A percentile compares a stretch with the other conserved stretches of the same genome.
These are phyloP conservation scores for Stagonosporopsis tanaceti DNA, from an alignment of 2,329 filamentous ascomycete genomes.

Conservation along the genomic window DNA sequence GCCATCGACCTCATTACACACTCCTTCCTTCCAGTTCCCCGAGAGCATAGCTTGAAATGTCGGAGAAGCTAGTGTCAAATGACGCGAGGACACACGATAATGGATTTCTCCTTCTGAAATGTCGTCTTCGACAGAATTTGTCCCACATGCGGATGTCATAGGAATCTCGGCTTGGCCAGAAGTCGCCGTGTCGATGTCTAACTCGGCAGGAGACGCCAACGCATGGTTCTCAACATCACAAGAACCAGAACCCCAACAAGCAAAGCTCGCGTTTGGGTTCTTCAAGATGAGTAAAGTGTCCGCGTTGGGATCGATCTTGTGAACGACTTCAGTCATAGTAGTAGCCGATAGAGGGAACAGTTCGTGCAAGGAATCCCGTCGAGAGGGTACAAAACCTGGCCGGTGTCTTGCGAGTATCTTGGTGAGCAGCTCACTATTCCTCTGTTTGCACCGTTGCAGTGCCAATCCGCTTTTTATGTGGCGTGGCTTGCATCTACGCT, in stretches of 20 bases:
- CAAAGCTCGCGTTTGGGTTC: background rate
- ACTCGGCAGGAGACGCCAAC: too few relatives aligned
- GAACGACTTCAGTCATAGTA: background rate
- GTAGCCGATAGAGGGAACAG: background rate
- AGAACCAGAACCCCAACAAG: background rate
- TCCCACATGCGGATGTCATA: too few relatives aligned
- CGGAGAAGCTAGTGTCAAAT: conserved; percentile 13
- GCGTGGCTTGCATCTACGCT: too few relatives aligned
- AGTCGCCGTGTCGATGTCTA: too few relatives aligned
- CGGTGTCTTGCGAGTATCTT: too few relatives aligned
- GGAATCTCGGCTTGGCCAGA: too few relatives aligned
- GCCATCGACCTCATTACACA: conserved; percentile 12
- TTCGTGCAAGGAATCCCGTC: background rate
- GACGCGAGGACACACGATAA: conserved; percentile 11
- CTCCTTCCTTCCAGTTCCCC: conserved; percentile 16
- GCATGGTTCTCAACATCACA: too few relatives aligned
- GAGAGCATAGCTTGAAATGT: conserved; percentile 9
- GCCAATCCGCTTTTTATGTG: too few relatives aligned
- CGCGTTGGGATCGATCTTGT: background rate
- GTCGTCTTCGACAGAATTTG: background rate
- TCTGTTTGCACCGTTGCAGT: too few relatives aligned
- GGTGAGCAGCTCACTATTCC: too few relatives aligned
- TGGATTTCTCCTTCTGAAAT: background rate
- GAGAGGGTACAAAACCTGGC: too few relatives aligned
- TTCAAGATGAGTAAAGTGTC: conserved; percentile 5